Conservation (phyloP, 177 flowering plant species). For the Vitis hybrid region DNA sequence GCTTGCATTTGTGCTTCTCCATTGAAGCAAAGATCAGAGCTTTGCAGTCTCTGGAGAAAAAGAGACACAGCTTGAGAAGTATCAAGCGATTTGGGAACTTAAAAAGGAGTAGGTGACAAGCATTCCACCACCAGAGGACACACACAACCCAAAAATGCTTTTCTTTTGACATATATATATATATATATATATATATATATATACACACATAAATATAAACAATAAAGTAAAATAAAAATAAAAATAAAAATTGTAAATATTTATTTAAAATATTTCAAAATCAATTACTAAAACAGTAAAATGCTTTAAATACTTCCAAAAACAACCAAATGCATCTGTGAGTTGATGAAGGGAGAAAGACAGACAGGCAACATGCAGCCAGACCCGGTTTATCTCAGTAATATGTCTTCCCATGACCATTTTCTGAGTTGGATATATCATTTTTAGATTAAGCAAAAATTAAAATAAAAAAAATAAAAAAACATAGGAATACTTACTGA, state of each 20-base stretch:
- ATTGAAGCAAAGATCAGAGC: conserved; percentile 27
- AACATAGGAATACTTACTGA: background rate
- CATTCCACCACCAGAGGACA: conserved; percentile 38
- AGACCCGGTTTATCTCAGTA: conserved; percentile 20
- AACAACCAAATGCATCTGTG: background rate
- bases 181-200: background rate
- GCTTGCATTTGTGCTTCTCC: conserved; percentile 80
- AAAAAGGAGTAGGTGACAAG: conserved; percentile 72
- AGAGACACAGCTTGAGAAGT: no score
- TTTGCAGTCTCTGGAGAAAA: conserved; percentile 1
- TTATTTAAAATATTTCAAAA: background rate
- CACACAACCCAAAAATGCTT: conserved; percentile 21
- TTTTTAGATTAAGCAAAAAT: background rate
- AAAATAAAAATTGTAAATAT: conserved; percentile 1
- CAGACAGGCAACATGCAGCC: conserved; percentile 37
- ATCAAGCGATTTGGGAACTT: conserved; percentile 24
- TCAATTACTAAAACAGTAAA: background rate
- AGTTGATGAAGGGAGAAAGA: conserved; percentile 20
- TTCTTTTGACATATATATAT: background rate
- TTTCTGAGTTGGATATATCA: background rate
- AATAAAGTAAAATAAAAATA: no score
- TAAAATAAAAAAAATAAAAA: background rate
- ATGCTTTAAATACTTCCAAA: background rate
- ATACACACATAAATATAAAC: background rate
- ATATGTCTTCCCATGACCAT: conserved; percentile 11